Base-by-base conservation (phyloP, 768 basidiomycete genomes). In the Mycena kentingensis region DNA sequence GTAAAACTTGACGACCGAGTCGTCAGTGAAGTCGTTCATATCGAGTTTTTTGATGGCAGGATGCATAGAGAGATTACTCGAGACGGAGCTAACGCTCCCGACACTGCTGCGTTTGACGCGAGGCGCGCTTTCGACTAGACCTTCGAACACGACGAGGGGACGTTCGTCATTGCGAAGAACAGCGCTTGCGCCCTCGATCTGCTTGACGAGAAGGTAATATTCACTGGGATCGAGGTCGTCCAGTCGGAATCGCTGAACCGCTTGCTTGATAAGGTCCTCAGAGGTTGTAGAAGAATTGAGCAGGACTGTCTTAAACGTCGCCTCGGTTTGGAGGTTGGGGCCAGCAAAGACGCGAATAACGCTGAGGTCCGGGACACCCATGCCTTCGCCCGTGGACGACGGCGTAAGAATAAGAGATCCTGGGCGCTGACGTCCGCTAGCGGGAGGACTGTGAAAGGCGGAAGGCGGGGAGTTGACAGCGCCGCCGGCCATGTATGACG, bases 21-120 rank as follows among this genome's bases (percentile, higher is more conserved):
- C 97, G 60, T 99, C 97, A 36, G 90, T 90, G 65, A 95, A 98
- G 66, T 98, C 97, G 62, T 95, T 97, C 93, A 97, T 96, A 38
- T 90, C 84, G 34, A 98, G 74, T 66, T 90, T 91, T 65, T 84
- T 87, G 70, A 98, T 99, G 15, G 97, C 95, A 16, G 96, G 95
- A 65, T 98, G 92, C 82, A 91, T 87, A 3, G 89, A 90, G 24
- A 98, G 77, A 65, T 95, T 94, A 65, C 91, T 94, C 28, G 88
- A 80, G 21, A 99, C 77, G n/a, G 93, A 95, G 63, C 85, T 93
- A 61, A 99, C 95, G 66, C 92, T 95, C 32, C 93, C 91, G 48
- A 98, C 83, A 55, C 90, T 93, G 60, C 91, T 93, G 52, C 96
- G 76, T 72, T 98, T 98, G 48, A 99, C 90, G 21, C 58, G 89